Evolutionary conservation across 257 asterid genomes (phyloP).

Genomic region (Hygrophila difformis): DNA sequence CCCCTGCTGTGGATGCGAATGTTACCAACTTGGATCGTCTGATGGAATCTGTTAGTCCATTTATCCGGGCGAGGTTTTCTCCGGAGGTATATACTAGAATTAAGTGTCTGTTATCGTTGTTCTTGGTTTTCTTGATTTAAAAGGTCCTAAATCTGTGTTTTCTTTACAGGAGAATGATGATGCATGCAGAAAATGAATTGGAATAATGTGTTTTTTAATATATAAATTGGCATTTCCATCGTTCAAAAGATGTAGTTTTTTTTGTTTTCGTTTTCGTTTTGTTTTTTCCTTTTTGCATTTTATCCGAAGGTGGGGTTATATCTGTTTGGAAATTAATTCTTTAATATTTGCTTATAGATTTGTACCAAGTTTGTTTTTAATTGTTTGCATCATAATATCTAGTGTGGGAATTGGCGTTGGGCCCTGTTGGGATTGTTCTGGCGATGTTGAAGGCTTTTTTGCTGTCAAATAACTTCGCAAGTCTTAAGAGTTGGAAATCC

Average conservation of each 20-base stretch:
- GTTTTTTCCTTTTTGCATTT: no score
- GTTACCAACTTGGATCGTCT: constrained; percentile 66
- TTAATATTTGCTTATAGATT: no score
- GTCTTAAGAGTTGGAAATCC: no score
- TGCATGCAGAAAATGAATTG: constrained; percentile 27
- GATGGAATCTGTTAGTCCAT: constrained; percentile 57
- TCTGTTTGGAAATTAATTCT: no score
- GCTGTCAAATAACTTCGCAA: no score
- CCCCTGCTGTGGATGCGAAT: constrained; percentile 20
- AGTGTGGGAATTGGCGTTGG: no score
- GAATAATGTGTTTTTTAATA: neutral
- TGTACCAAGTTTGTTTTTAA: constrained; percentile 1
- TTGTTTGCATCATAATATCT: neutral
- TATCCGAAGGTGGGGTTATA: no score
- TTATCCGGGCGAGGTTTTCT: constrained; percentile 28
- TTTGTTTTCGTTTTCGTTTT: no score
- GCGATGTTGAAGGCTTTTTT: no score
- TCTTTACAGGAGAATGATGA: constrained; percentile 18
- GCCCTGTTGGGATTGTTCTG: no score
- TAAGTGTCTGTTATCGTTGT: constrained; percentile 6
- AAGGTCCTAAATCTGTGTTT: constrained; percentile 18
- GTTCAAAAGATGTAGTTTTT: constrained; percentile 15
- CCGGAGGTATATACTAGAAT: constrained; percentile 42
- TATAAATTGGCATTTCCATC: constrained; percentile 11
- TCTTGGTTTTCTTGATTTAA: neutral